Base-by-base conservation (phyloP, 441 rosid genomes). In the Breynia disticha region DNA sequence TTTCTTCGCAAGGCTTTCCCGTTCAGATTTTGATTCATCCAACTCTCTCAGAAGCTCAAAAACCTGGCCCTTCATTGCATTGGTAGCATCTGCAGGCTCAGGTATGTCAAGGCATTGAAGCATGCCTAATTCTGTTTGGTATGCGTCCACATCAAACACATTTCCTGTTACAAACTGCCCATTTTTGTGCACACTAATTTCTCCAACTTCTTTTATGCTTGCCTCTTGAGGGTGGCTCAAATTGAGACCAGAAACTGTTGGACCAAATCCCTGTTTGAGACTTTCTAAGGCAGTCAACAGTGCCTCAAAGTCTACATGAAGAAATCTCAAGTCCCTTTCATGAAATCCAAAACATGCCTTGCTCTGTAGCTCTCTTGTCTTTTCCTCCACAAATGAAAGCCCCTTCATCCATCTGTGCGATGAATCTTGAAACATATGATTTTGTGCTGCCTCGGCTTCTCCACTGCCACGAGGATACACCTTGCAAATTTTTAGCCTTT, bases 21-120 rank as follows among this genome's bases (percentile, higher is more conserved):
- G 74, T 77, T 90, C 97, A 67, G 82, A 78, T 78, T 90, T 90
- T 53, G 97, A 83, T 61, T 83, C 94, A 57, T 87, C 96, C 78
- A 94, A 72, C 60, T 85, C 96, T 56, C 82, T 76, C 63, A 90
- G 55, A 74, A 94, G 95, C 77, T 94, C 96, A 65, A 83, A 77
- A 46, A 83, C 73, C 73, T 86, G 83, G 35, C 78, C 83, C 76
- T 78, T 83, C 89, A 83, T 74, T 55, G 86, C 82, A 75, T 60
- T 72, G 35, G 68, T 68, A 43, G 85, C 66, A 60, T 77, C 88
- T 56, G 69, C 65, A 64, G 95, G 65, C 67, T 73, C 79, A 62
- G 95, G 82, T 69, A 79, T 61, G 21, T 80, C 77, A 47, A 82
- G 80, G 67, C 73, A 76, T 38, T 76, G 89, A 80, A 88, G 81